A percentile compares a stretch with the other conserved stretches of the same genome.
Evolutionary conservation across 163 green algal genomes (phyloP).

Genomic region (Volvox carteri): DNA sequence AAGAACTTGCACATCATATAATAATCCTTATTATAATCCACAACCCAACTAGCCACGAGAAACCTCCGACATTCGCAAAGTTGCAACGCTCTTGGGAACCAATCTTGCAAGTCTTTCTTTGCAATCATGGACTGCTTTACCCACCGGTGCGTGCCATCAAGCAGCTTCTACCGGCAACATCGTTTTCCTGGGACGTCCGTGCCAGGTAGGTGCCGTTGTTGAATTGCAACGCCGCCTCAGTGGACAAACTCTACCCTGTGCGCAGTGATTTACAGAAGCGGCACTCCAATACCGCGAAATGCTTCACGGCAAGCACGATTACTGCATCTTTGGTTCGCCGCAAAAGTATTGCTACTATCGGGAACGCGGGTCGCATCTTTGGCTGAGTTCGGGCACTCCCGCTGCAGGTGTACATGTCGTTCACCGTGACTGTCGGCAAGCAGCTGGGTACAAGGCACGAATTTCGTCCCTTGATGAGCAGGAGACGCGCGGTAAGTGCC

Average conservation of each 20-base stretch:
- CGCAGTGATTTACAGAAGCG: background rate
- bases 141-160: background rate
- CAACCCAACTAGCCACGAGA: background rate
- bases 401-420: background rate
- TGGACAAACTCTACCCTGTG: background rate
- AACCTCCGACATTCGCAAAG: too few species aligned
- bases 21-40: background rate
- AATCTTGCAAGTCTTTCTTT: background rate
- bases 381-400: too few species aligned
- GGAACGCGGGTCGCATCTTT: too few species aligned
- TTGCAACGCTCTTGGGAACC: background rate
- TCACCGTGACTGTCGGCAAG: background rate
- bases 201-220: conserved; percentile 15
- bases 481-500: conserved; percentile 26
- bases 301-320: background rate
- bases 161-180: background rate
- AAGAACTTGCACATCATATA: background rate
- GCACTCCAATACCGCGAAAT: background rate
- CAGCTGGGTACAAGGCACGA: conserved; percentile 32
- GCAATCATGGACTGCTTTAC: background rate
- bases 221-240: background rate
- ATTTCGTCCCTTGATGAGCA: conserved; percentile 22
- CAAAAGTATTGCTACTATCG: background rate
- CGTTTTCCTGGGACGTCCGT: background rate
- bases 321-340: background rate